Conservation (phyloP, 2,329 filamentous ascomycete species). For the Sporothrix luriei region DNA sequence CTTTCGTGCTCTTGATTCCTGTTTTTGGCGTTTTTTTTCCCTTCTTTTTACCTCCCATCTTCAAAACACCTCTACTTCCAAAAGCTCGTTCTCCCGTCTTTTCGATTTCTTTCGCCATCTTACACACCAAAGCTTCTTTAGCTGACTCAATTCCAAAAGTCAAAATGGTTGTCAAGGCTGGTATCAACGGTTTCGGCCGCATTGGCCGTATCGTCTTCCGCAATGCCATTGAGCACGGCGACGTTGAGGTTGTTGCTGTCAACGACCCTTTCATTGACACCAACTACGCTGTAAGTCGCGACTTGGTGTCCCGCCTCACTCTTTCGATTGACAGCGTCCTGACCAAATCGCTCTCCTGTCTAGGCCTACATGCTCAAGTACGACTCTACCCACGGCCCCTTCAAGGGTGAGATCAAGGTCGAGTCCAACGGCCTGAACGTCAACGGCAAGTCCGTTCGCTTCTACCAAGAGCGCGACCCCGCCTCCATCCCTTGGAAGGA, state of each 20-base stretch:
- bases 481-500: constrained; percentile 85
- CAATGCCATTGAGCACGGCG: constrained; percentile 87
- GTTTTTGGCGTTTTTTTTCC: not conserved
- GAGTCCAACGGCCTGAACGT: constrained; percentile 73
- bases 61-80: not conserved
- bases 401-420: constrained; percentile 87
- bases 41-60: constrained; percentile 8
- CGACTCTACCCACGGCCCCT: constrained; percentile 93
- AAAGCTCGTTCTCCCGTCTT: not conserved
- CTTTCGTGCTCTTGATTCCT: constrained; percentile 12
- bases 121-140: not conserved
- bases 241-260: constrained; percentile 92
- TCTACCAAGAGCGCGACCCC: constrained; percentile 93
- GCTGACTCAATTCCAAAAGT: constrained; percentile 35
- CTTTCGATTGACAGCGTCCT: not conserved
- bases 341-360: constrained; percentile 16
- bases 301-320: not conserved
- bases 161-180: constrained; percentile 71
- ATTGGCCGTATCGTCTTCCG: constrained; percentile 99
- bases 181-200: constrained; percentile 99
- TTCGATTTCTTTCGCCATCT: constrained; percentile 15
- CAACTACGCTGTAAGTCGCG: constrained; percentile 84
- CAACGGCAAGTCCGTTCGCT: constrained; percentile 93
- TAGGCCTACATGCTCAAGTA: constrained; percentile 99
- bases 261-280: constrained; percentile 99